Evolutionary conservation across 2,329 filamentous ascomycete species (phyloP), one percentile per base, ranked within the genome.

Genomic region (Fusarium longipes): DNA sequence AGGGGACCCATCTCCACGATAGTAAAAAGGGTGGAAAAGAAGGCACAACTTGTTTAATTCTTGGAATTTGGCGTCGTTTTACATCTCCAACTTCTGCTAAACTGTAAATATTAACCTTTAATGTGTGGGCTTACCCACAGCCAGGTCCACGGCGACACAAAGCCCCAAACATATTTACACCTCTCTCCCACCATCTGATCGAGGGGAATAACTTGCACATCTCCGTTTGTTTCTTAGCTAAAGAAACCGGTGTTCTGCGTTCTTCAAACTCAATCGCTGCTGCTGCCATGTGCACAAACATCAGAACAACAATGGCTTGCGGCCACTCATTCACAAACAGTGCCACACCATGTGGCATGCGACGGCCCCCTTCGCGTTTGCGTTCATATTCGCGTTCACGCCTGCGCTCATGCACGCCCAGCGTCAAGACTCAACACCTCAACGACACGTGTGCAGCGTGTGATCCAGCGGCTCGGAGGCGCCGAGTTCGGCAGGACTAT

Each of bases 371-470:
- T 38, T 63, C 33, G 29, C 30, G 36, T 40, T 59, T 59, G 27
- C 45, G 39, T 4, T 47, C 57, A 55, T 67, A 67, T 52, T 62
- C 62, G 22, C 58, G 40, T 29, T 43, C 30, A 25, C 35, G 36
- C 40, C 60, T 58, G 29, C 43, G 39, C 3, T 43, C 55, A 58
- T 67, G 68, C 52, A 63, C 60, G 15, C 58, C 55, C 35, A 40
- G 59, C 15, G 27, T 59, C 25, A 64, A 65, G 30, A 58, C 55
- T 24, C 59, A 56, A 14, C 73, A 72, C 54, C 50, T 81, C 40
- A 58, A 75, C 39, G 78, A 79, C 64, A 78, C 76, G n/a, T 81
- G 79, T 67, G 75, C 77, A 9, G 49, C 63, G 8, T 82, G 79
- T 61, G 77, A 81, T 48, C 73, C 76, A 1, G 70, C 71, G 1